These are phyloP conservation scores for Xylaria acuta DNA, from an alignment of 495 filamentous ascomycete species.

Conservation along the genomic window DNA sequence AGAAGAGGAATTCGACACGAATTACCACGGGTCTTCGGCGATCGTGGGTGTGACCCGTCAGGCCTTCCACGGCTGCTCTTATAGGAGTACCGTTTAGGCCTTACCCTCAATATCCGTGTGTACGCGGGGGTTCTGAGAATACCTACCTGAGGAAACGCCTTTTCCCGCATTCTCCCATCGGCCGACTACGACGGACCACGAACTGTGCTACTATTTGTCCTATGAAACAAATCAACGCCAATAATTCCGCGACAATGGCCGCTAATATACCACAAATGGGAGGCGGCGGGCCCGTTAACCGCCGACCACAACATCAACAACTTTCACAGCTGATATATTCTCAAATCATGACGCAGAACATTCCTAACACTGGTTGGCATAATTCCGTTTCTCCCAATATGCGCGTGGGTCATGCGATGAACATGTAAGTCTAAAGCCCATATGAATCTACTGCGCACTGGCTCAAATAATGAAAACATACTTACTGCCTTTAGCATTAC, in stretches of 20 bases:
- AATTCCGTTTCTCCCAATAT: conserved; percentile 34
- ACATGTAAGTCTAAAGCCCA: conserved; percentile 39
- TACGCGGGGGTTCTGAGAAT: conserved; percentile 1
- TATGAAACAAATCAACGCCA: not conserved
- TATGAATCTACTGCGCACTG: not conserved
- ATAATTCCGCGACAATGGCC: conserved; percentile 52
- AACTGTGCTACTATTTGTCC: not conserved
- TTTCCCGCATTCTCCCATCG: not conserved
- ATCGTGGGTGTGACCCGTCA: conserved; percentile 3
- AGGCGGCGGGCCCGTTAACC: conserved; percentile 35
- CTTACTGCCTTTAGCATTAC: conserved; percentile 44
- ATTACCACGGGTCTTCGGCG: not conserved
- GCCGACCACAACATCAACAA: conserved; percentile 43
- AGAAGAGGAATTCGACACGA: not conserved
- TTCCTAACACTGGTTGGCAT: conserved; percentile 42
- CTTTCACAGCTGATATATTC: conserved; percentile 38
- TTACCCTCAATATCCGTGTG: conserved; percentile 1
- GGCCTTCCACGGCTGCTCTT: conserved; percentile 34
- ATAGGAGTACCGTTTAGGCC: not conserved
- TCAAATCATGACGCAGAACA: conserved; percentile 33
- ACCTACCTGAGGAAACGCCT: not conserved
- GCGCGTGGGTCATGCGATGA: conserved; percentile 43
- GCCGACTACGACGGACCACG: not conserved
- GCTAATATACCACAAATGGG: conserved; percentile 55
- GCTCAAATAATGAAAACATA: not conserved